Base-by-base conservation (phyloP, 179 eudicot genomes). In the Corrigiola litoralis region DNA sequence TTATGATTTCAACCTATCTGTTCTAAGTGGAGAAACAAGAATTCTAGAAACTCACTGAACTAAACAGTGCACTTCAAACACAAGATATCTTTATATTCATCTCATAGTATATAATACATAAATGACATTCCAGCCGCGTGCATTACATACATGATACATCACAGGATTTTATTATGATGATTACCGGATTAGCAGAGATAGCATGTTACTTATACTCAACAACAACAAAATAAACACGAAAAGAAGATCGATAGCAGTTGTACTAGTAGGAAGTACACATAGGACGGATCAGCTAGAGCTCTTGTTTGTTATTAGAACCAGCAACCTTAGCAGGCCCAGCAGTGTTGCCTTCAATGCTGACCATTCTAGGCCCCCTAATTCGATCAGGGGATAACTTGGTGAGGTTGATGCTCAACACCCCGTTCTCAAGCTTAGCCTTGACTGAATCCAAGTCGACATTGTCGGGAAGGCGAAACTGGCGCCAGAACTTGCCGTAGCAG, bases 361-460 rank as follows among this genome's bases (percentile, higher is more conserved):
- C 85, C 2, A 57, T 69, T 14, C 59, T 75, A 11, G 82, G 78
- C 25, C 75, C 78, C 61, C 68, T 78, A 8, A 77, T 37, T 63
- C 51, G 51, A 14, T 77, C 82, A n/a, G 77, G 68, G 0, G 80
- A 55, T 71, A 77, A 28, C 73, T 81, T 77, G 1, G 60, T 65
- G 61, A 81, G 17, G 9, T 61, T 46, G 27, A 82, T 41, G 1
- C 31, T 66, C 67, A 82, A 55, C 20, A 82, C 86, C 1, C 86
- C 86, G 16, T 82, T 48, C 38, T 82, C 81, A 24, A 82, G 75
- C 72, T 61, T 76, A 0, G 86, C 86, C 29, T 71, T 67, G 0
- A 82, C 76, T 0, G 40, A 11, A 9, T 82, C 86, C 69, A 82
- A 12, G 23, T 82, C 81, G 2, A 68, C 81, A 57, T 80, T 80